Evolutionary conservation across 2,329 filamentous ascomycete species (phyloP).

Genomic region (Knoxdaviesia proteae): DNA sequence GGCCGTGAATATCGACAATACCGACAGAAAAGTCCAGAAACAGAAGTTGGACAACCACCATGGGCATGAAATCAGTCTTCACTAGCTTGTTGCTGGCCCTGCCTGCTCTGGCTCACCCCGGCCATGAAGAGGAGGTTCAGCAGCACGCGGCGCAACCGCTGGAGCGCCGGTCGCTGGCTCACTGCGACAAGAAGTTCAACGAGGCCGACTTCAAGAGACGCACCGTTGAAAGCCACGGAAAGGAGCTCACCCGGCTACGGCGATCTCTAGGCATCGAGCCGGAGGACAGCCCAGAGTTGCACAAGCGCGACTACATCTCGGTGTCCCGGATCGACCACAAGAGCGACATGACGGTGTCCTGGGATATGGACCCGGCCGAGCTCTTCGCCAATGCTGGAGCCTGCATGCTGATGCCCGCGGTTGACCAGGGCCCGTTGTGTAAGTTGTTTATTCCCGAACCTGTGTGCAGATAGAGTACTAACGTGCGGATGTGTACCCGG

Average conservation of each 20-base stretch:
- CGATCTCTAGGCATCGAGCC: not conserved
- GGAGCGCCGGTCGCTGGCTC: slow-evolving; percentile 19
- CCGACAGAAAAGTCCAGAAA: too few species aligned
- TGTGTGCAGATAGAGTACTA: too few species aligned
- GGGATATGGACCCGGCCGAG: slow-evolving; percentile 10
- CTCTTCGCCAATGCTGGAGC: slow-evolving; percentile 19
- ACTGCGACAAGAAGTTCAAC: slow-evolving; percentile 24
- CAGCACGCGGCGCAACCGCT: slow-evolving; percentile 1
- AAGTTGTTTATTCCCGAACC: not conserved
- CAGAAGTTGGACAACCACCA: too few species aligned
- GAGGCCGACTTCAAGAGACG: slow-evolving; percentile 21
- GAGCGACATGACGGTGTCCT: slow-evolving; percentile 11
- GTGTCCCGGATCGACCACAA: slow-evolving; percentile 9
- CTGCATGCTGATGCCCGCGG: slow-evolving; percentile 27
- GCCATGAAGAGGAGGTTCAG: not conserved
- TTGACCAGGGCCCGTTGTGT: slow-evolving; percentile 27
- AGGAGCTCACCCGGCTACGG: slow-evolving; percentile 17
- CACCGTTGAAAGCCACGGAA: slow-evolving; percentile 23
- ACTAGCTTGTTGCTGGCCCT: not conserved
- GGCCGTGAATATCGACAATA: too few species aligned
- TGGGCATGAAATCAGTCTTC: too few species aligned
- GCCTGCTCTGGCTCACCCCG: not conserved
- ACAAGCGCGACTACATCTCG: slow-evolving; percentile 1
- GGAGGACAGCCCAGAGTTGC: slow-evolving; percentile 1
- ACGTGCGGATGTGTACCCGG: not conserved